These are phyloP conservation scores for Conoideocrella luteorostrata DNA, from an alignment of 2,329 filamentous ascomycete genomes.

Conservation along the genomic window DNA sequence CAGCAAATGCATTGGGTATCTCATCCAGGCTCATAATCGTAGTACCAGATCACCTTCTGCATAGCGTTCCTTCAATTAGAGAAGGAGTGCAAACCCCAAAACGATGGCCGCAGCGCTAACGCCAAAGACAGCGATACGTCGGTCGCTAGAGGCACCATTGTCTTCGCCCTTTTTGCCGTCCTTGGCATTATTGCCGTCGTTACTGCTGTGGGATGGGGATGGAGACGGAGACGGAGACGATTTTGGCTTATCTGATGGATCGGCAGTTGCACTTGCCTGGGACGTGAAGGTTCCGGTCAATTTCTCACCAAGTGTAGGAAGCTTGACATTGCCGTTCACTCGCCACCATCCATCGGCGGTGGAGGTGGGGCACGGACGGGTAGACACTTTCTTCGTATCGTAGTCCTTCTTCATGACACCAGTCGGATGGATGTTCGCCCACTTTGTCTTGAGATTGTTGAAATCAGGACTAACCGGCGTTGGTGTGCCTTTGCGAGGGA, in stretches of 20 bases:
- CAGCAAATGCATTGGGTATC: no score
- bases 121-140: conserved; percentile 21
- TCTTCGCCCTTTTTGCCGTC: conserved; percentile 10
- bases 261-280: conserved; percentile 12
- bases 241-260: conserved; percentile 7
- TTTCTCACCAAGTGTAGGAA: conserved; percentile 62
- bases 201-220: background rate
- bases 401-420: conserved; percentile 64
- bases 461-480: conserved; percentile 72
- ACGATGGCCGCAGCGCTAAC: conserved; percentile 22
- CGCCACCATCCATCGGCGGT: conserved; percentile 74
- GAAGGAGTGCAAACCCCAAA: conserved; percentile 19
- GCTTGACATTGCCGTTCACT: conserved; percentile 59
- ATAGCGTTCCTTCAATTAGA: background rate
- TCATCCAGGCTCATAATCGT: no score
- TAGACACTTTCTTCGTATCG: conserved; percentile 50
- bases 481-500: conserved; percentile 64
- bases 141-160: conserved; percentile 16
- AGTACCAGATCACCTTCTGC: no score
- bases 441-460: conserved; percentile 66
- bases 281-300: conserved; percentile 22
- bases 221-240: no score
- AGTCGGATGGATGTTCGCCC: conserved; percentile 64
- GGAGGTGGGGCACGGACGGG: conserved; percentile 63
- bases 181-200: background rate